Percentiles rank a stretch among this genome's conserved stretches.
These are phyloP conservation scores for Exobasidium rhododendri DNA, from an alignment of 1,284 basidiomycete species.

Conservation along the genomic window DNA sequence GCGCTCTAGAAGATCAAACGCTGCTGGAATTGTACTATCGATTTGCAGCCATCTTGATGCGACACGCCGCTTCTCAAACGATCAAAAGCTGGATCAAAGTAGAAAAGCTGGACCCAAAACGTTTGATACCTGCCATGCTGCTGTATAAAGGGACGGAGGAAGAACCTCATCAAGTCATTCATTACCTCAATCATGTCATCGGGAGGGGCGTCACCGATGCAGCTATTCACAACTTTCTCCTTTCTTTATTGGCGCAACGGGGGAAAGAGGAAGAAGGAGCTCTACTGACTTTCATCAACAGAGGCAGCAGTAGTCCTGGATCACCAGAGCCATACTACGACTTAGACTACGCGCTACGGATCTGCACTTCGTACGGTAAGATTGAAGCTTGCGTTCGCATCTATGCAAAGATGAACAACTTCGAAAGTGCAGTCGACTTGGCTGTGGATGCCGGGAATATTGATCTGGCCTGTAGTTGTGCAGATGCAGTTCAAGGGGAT, in stretches of 20 bases:
- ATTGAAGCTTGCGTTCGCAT: constrained; percentile 92
- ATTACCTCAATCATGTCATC: constrained; percentile 80
- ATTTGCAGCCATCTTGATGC: constrained; percentile 82
- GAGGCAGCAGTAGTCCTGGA: constrained; percentile 61
- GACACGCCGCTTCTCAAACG: constrained; percentile 78
- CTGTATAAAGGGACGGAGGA: constrained; percentile 64
- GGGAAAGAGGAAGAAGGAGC: not conserved
- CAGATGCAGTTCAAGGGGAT: constrained; percentile 26
- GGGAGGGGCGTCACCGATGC: constrained; percentile 73
- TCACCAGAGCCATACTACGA: constrained; percentile 90
- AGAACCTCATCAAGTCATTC: constrained; percentile 66
- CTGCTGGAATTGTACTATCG: constrained; percentile 87
- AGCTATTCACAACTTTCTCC: constrained; percentile 87
- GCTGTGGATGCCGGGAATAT: constrained; percentile 63
- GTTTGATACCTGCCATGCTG: constrained; percentile 83
- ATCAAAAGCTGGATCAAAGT: constrained; percentile 89
- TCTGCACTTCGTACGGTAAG: constrained; percentile 71
- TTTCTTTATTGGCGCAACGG: constrained; percentile 72
- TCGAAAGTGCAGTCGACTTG: constrained; percentile 92
- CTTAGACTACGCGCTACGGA: constrained; percentile 87
- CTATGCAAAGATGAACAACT: constrained; percentile 95
- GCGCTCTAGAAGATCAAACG: constrained; percentile 71
- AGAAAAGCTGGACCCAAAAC: constrained; percentile 71
- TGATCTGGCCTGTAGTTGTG: constrained; percentile 59
- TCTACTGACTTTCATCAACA: constrained; percentile 80